Conservation (phyloP, 2,329 filamentous ascomycete species). For the Aspergillus candidus region DNA sequence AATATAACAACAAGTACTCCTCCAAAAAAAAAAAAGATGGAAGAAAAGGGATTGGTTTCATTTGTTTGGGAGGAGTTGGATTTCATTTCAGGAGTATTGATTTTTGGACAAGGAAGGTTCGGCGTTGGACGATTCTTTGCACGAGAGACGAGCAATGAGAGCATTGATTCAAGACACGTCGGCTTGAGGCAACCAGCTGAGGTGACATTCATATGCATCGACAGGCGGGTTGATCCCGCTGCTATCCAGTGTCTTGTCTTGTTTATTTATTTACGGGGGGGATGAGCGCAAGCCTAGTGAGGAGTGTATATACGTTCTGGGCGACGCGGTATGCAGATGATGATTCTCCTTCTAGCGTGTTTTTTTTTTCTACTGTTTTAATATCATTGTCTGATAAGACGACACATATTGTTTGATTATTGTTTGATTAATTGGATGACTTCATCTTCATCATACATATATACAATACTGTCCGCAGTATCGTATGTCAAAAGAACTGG, state of each 20-base stretch:
- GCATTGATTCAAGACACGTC: constrained; percentile 18
- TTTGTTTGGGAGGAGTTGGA: constrained; percentile 26
- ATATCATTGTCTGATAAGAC: no score
- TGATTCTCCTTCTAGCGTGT: background rate
- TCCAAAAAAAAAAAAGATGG: background rate
- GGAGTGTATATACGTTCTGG: no score
- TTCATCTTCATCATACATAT: no score
- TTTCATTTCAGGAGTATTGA: constrained; percentile 20
- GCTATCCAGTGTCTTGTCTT: constrained; percentile 4
- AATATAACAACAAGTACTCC: constrained; percentile 25
- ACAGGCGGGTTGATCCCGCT: constrained; percentile 20
- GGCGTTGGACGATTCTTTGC: constrained; percentile 26
- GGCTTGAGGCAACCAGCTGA: constrained; percentile 9
- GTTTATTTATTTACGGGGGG: background rate
- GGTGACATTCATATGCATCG: constrained; percentile 15
- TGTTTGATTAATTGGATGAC: no score
- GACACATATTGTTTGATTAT: no score
- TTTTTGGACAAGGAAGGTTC: constrained; percentile 19
- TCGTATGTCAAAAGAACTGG: no score
- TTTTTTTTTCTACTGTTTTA: no score
- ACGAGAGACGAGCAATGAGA: constrained; percentile 28
- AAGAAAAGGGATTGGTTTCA: constrained; percentile 15
- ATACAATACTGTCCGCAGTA: no score
- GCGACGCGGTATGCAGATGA: no score
- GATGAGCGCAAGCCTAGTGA: no score